A percentile compares a stretch with the other conserved stretches of the same genome.
Evolutionary conservation across 1,139 yeast genomes (phyloP).

Genomic region (Yamadazyma jaroonii): DNA sequence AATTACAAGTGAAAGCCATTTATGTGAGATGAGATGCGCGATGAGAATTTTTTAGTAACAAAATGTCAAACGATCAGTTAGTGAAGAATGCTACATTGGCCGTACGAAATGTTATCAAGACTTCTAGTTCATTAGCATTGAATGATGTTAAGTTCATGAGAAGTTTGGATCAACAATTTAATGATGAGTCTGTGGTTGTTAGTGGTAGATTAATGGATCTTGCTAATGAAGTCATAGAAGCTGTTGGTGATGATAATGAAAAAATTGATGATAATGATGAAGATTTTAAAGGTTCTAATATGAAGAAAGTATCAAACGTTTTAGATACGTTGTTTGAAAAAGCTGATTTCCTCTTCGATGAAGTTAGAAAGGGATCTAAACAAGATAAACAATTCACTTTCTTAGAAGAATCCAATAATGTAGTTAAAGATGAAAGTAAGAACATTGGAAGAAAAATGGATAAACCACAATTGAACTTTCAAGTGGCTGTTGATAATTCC

Average conservation of each 20-base stretch:
- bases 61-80: conserved; percentile 1
- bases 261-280: conserved; percentile 33
- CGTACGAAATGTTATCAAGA: conserved; percentile 50
- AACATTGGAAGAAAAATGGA: conserved; percentile 45
- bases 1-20: conserved; percentile 41
- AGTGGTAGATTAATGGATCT: conserved; percentile 47
- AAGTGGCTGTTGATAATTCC: conserved; percentile 60
- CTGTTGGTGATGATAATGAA: conserved; percentile 24
- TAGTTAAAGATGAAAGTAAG: conserved; percentile 22
- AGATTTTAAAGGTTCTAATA: conserved; percentile 32
- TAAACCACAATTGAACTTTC: conserved; percentile 75
- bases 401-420: conserved; percentile 42
- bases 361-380: conserved; percentile 14
- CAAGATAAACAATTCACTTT: conserved; percentile 29
- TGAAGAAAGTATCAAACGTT: conserved; percentile 62
- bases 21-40: conserved; percentile 15
- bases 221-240: conserved; percentile 49
- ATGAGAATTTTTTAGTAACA: conserved; percentile 1
- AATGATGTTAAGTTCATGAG: conserved; percentile 78
- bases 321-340: conserved; percentile 75
- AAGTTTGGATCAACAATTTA: conserved; percentile 58
- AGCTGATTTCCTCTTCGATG: conserved; percentile 61
- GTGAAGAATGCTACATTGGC: conserved; percentile 5
- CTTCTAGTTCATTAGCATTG: conserved; percentile 70
- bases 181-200: conserved; percentile 39